Evolutionary conservation across 106 monocot genomes (phyloP), one percentile per base, ranked within the genome.

Genomic region (Dioscorea alata): DNA sequence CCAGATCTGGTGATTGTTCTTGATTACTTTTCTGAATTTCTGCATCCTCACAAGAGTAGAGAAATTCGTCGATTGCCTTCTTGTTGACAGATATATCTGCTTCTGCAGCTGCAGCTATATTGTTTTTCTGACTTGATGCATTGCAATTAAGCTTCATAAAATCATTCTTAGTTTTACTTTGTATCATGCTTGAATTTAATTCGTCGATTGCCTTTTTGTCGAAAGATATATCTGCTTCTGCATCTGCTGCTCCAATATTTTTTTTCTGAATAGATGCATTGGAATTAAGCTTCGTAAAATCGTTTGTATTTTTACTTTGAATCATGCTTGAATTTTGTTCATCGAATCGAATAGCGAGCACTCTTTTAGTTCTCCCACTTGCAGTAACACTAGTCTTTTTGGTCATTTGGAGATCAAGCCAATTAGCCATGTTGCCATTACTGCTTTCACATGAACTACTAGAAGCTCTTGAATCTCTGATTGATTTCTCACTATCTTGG

Each of bases 401-500:
- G 14, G 12, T 49, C 9, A 48, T 68, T 68, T 75, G 73, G 59
- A 68, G 56, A 64, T 71, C 35, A 72, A 71, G 49, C 79, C 65
- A 79, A 28, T 65, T 58, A 6, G 77, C 71, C 31, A 49, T 56
- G 18, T 13, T 69, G 4, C 60, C 22, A 33, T 65, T 32, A 16
- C 51, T 13, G 13, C 57, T 33, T 63, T 23, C 34, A 20, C 51
- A 19, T 17, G 49, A 48, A 57, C 64, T 6, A 57, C 64, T 6
- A 50, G 57, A 66, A 58, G 33, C 34, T 57, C 16, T 53, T 13
- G 49, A 49, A 65, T 21, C 56, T 50, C 42, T 56, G 18, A 53
- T 66, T 14, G 62, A 65, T 67, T 78, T 84, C 34, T 81, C 63
- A n/a, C 71, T 22, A 75, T 84, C 77, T 21, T 63, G 51, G 71